Conservation (phyloP, 2,329 filamentous ascomycete species). For the Blastomyces parvus region DNA sequence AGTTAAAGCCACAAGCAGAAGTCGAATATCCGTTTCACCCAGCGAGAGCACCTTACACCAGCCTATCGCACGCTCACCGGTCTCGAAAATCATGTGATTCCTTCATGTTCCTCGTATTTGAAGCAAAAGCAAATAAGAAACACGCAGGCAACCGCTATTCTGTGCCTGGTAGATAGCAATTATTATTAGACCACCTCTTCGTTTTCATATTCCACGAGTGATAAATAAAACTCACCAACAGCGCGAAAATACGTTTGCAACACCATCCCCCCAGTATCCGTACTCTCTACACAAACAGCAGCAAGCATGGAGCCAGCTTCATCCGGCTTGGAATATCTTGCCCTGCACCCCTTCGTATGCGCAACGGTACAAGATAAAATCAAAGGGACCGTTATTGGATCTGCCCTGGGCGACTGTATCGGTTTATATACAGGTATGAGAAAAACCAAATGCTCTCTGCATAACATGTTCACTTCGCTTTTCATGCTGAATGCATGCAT, state of each 20-base stretch:
- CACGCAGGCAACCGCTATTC: too few species aligned
- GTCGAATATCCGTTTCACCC: too few species aligned
- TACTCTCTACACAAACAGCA: background rate
- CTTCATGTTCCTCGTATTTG: background rate
- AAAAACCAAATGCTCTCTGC: background rate
- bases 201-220: too few species aligned
- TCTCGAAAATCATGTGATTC: background rate
- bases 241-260: too few species aligned
- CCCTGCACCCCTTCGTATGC: constrained; percentile 24
- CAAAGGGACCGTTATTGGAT: constrained; percentile 41
- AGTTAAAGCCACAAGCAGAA: background rate
- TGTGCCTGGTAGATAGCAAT: too few species aligned
- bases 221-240: too few species aligned
- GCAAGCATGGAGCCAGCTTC: background rate
- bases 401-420: constrained; percentile 46
- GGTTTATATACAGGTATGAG: constrained; percentile 41
- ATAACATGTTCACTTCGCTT: background rate
- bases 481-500: too few species aligned
- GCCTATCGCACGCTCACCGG: background rate
- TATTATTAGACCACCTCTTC: too few species aligned
- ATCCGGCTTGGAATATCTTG: constrained; percentile 16
- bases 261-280: too few species aligned
- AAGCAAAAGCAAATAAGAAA: background rate
- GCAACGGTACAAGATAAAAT: constrained; percentile 30
- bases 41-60: too few species aligned